phyloP scores from a whole-genome alignment of 2,329 filamentous ascomycete genomes.

The Sordariomycetes sp. region DNA sequence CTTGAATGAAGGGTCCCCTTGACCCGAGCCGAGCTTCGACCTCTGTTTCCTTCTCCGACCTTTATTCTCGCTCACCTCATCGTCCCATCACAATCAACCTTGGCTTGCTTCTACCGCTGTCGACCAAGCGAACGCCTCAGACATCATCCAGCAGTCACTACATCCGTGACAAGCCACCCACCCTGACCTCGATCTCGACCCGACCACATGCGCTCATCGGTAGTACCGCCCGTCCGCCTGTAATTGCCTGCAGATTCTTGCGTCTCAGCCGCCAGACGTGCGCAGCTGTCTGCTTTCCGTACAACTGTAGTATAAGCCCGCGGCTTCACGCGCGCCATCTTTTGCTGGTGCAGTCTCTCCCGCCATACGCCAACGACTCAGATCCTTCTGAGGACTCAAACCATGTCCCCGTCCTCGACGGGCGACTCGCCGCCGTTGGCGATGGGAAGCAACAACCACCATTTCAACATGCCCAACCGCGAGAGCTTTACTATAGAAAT shows the following conservation, averaged over 20 bases:
- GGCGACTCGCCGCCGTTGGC: slow-evolving; percentile 40
- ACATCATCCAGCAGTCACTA: no score
- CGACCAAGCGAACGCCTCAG: no score
- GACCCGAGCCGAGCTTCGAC: no score
- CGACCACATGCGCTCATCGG: neutral
- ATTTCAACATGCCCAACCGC: slow-evolving; percentile 34
- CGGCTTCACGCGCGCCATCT: neutral
- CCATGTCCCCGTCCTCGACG: slow-evolving; percentile 44
- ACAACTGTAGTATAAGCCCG: neutral
- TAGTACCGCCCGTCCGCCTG: neutral
- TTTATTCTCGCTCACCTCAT: no score
- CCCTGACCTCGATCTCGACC: neutral
- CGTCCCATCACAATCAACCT: no score
- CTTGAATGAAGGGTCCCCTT: no score
- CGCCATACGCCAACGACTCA: slow-evolving; percentile 11
- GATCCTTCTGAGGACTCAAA: slow-evolving; percentile 13
- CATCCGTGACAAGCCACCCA: no score
- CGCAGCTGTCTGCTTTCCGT: neutral
- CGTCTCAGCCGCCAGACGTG: neutral
- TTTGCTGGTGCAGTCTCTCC: no score
- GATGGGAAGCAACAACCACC: slow-evolving; percentile 23
- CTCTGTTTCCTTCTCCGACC: no score
- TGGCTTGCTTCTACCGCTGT: no score
- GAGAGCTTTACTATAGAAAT: slow-evolving; percentile 41
- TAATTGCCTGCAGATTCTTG: slow-evolving; percentile 1